Evolutionary conservation across 305 asterid species (phyloP).

Genomic region (Withania somnifera): DNA sequence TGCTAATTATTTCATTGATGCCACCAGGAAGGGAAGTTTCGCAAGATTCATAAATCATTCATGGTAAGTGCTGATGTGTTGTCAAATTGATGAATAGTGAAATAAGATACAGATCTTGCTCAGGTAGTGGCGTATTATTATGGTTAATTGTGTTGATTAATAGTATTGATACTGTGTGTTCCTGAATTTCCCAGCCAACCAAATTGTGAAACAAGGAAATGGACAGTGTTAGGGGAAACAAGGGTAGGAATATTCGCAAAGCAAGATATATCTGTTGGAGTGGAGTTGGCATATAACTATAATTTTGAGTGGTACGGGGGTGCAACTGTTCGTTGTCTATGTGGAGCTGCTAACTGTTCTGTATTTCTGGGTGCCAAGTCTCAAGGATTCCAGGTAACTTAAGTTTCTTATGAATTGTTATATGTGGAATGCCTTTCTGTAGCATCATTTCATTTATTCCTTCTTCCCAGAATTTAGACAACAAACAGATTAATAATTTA

Average conservation of each 20-base stretch:
- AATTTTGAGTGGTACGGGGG: constrained; percentile 98
- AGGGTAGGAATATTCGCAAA: constrained; percentile 91
- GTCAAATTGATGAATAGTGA: background rate
- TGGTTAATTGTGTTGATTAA: background rate
- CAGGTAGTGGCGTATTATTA: background rate
- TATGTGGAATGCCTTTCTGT: background rate
- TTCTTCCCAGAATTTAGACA: background rate
- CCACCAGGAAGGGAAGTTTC: constrained; percentile 79
- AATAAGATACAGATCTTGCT: background rate
- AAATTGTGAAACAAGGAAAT: constrained; percentile 92
- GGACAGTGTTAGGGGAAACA: constrained; percentile 87
- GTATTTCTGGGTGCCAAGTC: constrained; percentile 94
- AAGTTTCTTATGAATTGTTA: background rate
- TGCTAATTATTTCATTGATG: constrained; percentile 70
- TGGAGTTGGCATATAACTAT: constrained; percentile 76
- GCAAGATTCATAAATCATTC: constrained; percentile 96
- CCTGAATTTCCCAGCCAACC: constrained; percentile 52
- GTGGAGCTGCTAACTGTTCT: constrained; percentile 86
- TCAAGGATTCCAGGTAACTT: constrained; percentile 84
- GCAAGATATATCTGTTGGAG: constrained; percentile 53
- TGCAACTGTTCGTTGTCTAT: constrained; percentile 78
- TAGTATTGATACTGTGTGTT: constrained; percentile 7
- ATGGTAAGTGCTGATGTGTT: constrained; percentile 37
- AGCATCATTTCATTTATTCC: background rate
- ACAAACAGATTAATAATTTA: background rate